These are phyloP conservation scores for Cutaneotrichosporon cutaneum DNA, from an alignment of 1,284 basidiomycete species.

Conservation along the genomic window DNA sequence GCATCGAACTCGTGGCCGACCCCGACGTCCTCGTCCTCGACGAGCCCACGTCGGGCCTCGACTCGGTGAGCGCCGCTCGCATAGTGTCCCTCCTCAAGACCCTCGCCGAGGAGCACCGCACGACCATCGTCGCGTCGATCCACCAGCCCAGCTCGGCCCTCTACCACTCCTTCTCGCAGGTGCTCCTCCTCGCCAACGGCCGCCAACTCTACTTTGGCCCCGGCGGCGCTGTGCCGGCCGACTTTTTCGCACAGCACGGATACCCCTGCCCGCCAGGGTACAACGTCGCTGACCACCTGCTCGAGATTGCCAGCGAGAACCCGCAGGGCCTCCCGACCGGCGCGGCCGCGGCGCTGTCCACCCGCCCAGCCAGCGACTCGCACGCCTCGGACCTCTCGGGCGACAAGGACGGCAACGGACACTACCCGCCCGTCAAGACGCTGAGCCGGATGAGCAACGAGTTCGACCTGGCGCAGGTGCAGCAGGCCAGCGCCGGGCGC, in stretches of 20 bases:
- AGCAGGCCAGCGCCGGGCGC: not conserved
- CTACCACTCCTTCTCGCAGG: constrained; percentile 77
- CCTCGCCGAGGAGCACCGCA: constrained; percentile 68
- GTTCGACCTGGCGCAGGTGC: constrained; percentile 23
- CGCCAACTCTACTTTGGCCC: constrained; percentile 76
- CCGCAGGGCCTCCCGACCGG: constrained; percentile 51
- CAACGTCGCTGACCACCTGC: constrained; percentile 83
- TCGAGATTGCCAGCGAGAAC: constrained; percentile 73
- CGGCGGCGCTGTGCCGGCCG: constrained; percentile 65
- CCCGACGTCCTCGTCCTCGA: constrained; percentile 65
- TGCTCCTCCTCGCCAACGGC: constrained; percentile 74
- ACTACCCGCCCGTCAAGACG: not conserved
- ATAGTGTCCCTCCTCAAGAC: constrained; percentile 71
- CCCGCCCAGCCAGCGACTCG: constrained; percentile 1
- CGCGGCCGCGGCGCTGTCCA: constrained; percentile 15
- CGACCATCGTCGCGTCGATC: constrained; percentile 78
- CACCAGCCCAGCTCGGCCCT: constrained; percentile 82
- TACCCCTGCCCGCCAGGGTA: constrained; percentile 65
- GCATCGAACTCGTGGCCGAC: constrained; percentile 63
- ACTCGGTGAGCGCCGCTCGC: constrained; percentile 79
- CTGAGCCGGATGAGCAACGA: constrained; percentile 9
- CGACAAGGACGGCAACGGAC: not conserved
- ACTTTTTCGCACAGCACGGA: constrained; percentile 61
- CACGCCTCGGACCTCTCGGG: not conserved
- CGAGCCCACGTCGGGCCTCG: constrained; percentile 69